Evolutionary conservation across 352 stramenopile genomes (phyloP).

Genomic region (Phytophthora sansomeana): DNA sequence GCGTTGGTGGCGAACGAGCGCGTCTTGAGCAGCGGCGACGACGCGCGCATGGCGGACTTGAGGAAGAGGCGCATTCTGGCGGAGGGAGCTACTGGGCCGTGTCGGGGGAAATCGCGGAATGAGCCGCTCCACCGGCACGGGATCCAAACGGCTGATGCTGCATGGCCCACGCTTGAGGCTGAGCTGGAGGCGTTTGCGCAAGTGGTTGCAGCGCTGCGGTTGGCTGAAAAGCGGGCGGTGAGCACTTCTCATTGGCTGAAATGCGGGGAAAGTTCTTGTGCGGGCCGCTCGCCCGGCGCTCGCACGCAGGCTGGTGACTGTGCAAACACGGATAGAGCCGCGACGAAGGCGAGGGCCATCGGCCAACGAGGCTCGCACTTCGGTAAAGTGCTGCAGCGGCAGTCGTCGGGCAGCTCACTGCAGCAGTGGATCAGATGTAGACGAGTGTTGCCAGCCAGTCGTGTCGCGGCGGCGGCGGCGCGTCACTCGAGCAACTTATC

Average conservation of each 20-base stretch:
- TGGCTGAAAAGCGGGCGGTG: neutral
- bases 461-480: constrained; percentile 2
- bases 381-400: too few relatives aligned
- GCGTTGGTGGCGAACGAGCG: constrained; percentile 72
- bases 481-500: constrained; percentile 5
- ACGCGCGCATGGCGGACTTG: constrained; percentile 56
- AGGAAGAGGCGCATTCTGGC: constrained; percentile 84
- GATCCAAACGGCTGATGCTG: neutral
- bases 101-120: constrained; percentile 41
- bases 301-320: constrained; percentile 1
- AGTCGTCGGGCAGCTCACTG: too few relatives aligned
- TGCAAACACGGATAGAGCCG: constrained; percentile 24
- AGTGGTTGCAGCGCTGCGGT: neutral
- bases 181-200: constrained; percentile 1
- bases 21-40: constrained; percentile 50
- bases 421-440: too few relatives aligned
- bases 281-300: too few relatives aligned
- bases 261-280: constrained; percentile 25
- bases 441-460: constrained; percentile 10
- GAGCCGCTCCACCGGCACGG: constrained; percentile 24
- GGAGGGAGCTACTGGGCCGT: too few relatives aligned
- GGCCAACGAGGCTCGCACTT: too few relatives aligned
- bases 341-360: neutral
- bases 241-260: neutral
- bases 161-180: neutral